Percentiles rank a stretch among this genome's conserved stretches.
phyloP scores from a whole-genome alignment of 495 filamentous ascomycete species.

The Apodospora peruviana region DNA sequence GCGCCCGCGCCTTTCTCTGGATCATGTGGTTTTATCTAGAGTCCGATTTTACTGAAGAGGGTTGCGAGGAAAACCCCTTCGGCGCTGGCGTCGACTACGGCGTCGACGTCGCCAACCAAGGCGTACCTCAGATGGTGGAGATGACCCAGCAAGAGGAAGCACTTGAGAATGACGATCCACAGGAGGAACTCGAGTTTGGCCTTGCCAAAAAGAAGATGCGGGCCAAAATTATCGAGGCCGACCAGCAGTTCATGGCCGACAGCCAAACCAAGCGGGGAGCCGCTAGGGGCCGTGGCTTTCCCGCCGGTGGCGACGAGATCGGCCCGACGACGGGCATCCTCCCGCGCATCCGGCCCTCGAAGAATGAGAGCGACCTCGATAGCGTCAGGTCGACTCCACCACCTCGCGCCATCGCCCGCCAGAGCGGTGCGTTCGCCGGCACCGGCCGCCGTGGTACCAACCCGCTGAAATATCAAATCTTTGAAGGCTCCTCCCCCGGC shows the following conservation, averaged over 20 bases:
- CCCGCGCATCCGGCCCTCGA: constrained; percentile 46
- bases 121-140: constrained; percentile 73
- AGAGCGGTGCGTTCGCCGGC: constrained; percentile 28
- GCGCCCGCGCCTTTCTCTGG: constrained; percentile 91
- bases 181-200: constrained; percentile 81
- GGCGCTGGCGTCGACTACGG: constrained; percentile 66
- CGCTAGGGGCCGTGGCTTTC: constrained; percentile 16
- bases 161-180: constrained; percentile 84
- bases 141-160: constrained; percentile 73
- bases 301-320: constrained; percentile 47
- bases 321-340: constrained; percentile 53
- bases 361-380: constrained; percentile 54
- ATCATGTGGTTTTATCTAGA: constrained; percentile 99
- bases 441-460: constrained; percentile 42
- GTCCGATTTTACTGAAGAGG: constrained; percentile 82
- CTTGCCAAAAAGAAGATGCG: constrained; percentile 77
- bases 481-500: constrained; percentile 48
- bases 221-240: constrained; percentile 60
- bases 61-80: constrained; percentile 82
- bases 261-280: constrained; percentile 40
- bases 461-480: constrained; percentile 43
- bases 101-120: constrained; percentile 60
- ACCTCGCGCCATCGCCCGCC: constrained; percentile 39
- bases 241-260: constrained; percentile 45
- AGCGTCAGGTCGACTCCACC: constrained; percentile 54